These are phyloP conservation scores for barrel medic (Medicago truncatula) DNA, from an alignment of 306 rosid genomes.

Conservation along the genomic window MtrunA17r5.0-ANR NC_053045.1:31037001-31037500, in stretches of 20 bases:
- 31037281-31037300: background rate
- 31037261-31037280: background rate
- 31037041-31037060: too few relatives aligned
- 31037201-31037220: too few relatives aligned
- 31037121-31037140: background rate
- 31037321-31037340: background rate
- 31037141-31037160: too few relatives aligned
- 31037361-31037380: background rate
- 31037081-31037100: background rate
- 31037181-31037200: too few relatives aligned
- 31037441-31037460: background rate
- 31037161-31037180: too few relatives aligned
- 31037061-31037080: too few relatives aligned
- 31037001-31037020: too few relatives aligned
- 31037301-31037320: background rate
- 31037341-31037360: background rate
- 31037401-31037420: background rate
- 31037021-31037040: too few relatives aligned
- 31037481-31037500: background rate
- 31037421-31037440: background rate
- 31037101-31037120: background rate
- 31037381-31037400: too few relatives aligned
- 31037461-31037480: background rate
- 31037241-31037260: background rate
- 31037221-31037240: too few relatives aligned